Evolutionary conservation across 352 stramenopile genomes (phyloP).

Genomic region (Phytopythium litorale): DNA sequence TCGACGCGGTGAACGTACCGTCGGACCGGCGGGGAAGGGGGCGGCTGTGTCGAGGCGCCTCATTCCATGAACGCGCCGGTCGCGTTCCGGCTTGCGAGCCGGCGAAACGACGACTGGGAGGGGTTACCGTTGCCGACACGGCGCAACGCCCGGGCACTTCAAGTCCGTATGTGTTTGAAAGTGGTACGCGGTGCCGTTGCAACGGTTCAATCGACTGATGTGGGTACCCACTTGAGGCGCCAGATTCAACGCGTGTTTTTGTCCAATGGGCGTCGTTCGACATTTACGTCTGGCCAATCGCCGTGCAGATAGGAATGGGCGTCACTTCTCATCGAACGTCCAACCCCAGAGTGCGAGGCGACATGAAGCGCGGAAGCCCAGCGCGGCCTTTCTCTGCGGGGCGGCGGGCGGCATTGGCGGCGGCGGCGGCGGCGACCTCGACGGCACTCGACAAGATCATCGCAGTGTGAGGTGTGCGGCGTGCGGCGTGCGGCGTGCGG

Average conservation of each 20-base stretch:
- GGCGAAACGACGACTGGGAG: neutral
- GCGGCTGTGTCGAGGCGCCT: conserved; percentile 10
- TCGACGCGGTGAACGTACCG: neutral
- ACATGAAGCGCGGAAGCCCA: neutral
- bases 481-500: too few species aligned
- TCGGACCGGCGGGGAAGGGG: neutral
- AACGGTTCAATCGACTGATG: neutral
- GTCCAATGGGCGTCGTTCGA: conserved; percentile 2
- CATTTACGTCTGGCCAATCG: conserved; percentile 24
- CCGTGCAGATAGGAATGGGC: conserved; percentile 21
- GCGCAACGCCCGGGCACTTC: neutral
- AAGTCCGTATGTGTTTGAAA: neutral
- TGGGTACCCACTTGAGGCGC: neutral
- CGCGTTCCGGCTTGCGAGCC: conserved; percentile 5
- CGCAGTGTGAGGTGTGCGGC: neutral
- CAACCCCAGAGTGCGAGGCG: neutral
- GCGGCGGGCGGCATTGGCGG: neutral
- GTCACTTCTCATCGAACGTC: neutral
- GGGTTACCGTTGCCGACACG: neutral
- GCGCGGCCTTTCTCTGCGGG: neutral
- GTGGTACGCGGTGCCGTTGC: neutral
- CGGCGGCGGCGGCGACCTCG: neutral
- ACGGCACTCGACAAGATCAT: neutral
- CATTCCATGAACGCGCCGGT: conserved; percentile 37
- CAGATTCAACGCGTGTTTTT: neutral